Evolutionary conservation across 163 green algal species (phyloP).

Genomic region (Scenedesmus sp.): DNA sequence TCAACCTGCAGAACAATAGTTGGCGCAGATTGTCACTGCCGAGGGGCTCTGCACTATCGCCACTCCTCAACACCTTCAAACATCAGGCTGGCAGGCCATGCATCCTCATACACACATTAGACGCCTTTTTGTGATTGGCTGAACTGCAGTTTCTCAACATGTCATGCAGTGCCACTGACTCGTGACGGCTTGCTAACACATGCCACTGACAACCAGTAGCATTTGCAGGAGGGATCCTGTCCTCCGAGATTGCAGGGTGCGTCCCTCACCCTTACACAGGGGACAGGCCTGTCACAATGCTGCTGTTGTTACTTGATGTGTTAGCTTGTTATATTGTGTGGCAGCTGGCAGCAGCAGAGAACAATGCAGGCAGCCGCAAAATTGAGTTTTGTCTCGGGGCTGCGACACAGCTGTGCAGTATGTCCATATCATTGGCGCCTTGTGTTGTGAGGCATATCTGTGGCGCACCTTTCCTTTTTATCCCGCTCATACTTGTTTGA

Average conservation of each 20-base stretch:
- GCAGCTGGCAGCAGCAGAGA: conserved; percentile 16
- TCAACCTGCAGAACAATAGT: not conserved
- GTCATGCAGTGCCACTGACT: not conserved
- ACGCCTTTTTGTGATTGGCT: not conserved
- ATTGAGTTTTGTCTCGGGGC: not conserved
- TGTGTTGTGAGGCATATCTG: not conserved
- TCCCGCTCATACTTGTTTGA: not conserved
- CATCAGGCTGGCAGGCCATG: not conserved
- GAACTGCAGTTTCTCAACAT: not conserved
- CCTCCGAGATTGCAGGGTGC: not conserved
- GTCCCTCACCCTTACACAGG: not conserved
- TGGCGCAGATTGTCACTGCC: not conserved
- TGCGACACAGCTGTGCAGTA: not conserved
- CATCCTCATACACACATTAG: not conserved
- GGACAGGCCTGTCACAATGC: not conserved
- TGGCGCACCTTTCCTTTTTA: not conserved
- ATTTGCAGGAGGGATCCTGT: conserved; percentile 3
- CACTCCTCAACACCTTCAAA: not conserved
- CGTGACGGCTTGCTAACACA: not conserved
- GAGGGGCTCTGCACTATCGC: not conserved
- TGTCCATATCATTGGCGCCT: not conserved
- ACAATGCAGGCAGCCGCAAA: not conserved
- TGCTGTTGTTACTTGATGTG: not conserved
- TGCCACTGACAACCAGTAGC: not conserved
- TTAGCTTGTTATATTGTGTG: not conserved